phyloP scores from a whole-genome alignment of 805 yeast genomes.

The Groenewaldozyma tartarivorans region DNA sequence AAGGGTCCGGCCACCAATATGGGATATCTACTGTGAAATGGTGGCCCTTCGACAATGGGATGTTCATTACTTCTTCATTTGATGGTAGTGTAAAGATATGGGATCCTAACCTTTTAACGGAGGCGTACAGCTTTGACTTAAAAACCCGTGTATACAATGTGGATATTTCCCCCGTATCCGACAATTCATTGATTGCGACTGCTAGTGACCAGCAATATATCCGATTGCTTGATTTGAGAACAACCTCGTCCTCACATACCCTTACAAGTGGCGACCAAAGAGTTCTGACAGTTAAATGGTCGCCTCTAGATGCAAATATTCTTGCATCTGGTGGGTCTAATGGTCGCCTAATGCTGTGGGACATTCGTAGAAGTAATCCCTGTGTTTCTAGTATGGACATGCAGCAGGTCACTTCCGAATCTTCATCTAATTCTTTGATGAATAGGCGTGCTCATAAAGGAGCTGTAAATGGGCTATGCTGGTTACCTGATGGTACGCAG shows the following conservation, averaged over 20 bases:
- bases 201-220: constrained; percentile 64
- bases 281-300: constrained; percentile 60
- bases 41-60: constrained; percentile 87
- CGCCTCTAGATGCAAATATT: constrained; percentile 50
- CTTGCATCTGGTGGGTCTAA: constrained; percentile 75
- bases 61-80: constrained; percentile 75
- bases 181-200: constrained; percentile 50
- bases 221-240: constrained; percentile 62
- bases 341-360: constrained; percentile 82
- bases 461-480: constrained; percentile 67
- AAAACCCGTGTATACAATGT: constrained; percentile 56
- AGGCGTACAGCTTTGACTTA: constrained; percentile 57
- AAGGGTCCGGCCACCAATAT: constrained; percentile 42
- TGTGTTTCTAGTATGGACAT: constrained; percentile 58
- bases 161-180: constrained; percentile 44
- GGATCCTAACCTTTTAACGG: constrained; percentile 62
- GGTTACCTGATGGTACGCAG: constrained; percentile 59
- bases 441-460: constrained; percentile 59
- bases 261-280: constrained; percentile 39
- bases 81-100: constrained; percentile 71
- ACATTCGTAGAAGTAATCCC: constrained; percentile 57
- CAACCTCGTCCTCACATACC: constrained; percentile 65
- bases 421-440: constrained; percentile 21
- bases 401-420: constrained; percentile 32
- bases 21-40: constrained; percentile 70